Evolutionary conservation across 768 basidiomycete species (phyloP).

Genomic region (Scleroderma bovista): DNA sequence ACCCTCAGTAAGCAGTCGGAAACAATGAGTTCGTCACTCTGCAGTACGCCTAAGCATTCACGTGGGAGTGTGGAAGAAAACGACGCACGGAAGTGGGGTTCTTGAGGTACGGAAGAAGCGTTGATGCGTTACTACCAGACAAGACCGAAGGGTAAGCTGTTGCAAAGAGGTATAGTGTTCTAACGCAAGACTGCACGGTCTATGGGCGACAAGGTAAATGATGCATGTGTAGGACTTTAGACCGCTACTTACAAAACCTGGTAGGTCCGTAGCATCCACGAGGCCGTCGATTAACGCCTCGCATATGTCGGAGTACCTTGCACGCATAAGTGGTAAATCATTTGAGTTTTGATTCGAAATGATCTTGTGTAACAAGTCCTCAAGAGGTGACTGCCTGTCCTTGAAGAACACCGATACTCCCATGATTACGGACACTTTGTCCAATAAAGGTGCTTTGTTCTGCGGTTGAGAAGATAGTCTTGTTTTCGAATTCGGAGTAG

Average conservation of each 20-base stretch:
- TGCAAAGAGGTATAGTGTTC: slow-evolving; percentile 79
- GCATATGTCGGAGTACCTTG: slow-evolving; percentile 75
- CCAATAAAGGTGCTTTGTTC: slow-evolving; percentile 51
- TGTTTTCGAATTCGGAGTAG: slow-evolving; percentile 32
- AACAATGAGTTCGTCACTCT: slow-evolving; percentile 80
- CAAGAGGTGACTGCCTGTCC: slow-evolving; percentile 78
- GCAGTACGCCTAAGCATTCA: neutral
- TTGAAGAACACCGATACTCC: slow-evolving; percentile 76
- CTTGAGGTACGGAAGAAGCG: slow-evolving; percentile 86
- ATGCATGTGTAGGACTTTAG: neutral
- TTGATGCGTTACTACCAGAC: slow-evolving; percentile 78
- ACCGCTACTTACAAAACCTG: slow-evolving; percentile 58
- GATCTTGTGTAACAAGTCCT: slow-evolving; percentile 80
- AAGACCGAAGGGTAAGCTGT: slow-evolving; percentile 80
- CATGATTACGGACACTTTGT: slow-evolving; percentile 80
- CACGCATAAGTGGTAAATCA: slow-evolving; percentile 49
- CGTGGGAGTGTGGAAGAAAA: neutral
- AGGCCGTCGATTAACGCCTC: slow-evolving; percentile 83
- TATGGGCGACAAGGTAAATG: slow-evolving; percentile 22
- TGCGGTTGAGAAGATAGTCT: slow-evolving; percentile 28
- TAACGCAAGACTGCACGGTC: slow-evolving; percentile 80
- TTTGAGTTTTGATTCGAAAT: slow-evolving; percentile 64
- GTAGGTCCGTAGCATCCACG: slow-evolving; percentile 78
- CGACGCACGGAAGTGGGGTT: slow-evolving; percentile 64
- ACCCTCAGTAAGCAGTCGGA: slow-evolving; percentile 87